Conservation (phyloP, 148 eudicot species). For the Cornus florida region DNA sequence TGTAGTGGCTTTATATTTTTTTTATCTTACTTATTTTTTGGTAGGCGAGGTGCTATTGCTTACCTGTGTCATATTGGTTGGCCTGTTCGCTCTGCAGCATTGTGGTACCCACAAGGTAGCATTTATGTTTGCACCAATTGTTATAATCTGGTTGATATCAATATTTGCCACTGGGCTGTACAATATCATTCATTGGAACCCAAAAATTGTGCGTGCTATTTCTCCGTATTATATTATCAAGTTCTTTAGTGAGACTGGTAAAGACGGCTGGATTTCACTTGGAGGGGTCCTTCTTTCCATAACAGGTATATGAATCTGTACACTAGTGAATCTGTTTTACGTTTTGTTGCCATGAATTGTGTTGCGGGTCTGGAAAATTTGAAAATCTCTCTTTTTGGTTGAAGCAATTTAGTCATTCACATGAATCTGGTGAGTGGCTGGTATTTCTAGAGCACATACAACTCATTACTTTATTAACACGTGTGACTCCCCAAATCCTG, state of each 20-base stretch:
- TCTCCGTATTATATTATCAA: conserved; percentile 84
- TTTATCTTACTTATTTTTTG: conserved; percentile 14
- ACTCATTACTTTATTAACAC: not conserved
- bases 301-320: conserved; percentile 54
- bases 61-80: conserved; percentile 79
- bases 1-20: conserved; percentile 2
- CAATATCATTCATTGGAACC: conserved; percentile 79
- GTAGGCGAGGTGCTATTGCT: conserved; percentile 61
- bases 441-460: not conserved
- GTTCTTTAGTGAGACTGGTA: conserved; percentile 75
- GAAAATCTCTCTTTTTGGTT: not conserved
- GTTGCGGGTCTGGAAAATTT: not conserved
- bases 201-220: conserved; percentile 67
- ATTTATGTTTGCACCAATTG: conserved; percentile 84
- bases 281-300: conserved; percentile 90
- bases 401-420: not conserved
- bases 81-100: conserved; percentile 93
- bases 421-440: not conserved
- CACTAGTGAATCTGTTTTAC: conserved; percentile 6
- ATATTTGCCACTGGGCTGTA: conserved; percentile 77
- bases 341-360: conserved; percentile 4
- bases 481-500: not conserved
- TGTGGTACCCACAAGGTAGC: conserved; percentile 92
- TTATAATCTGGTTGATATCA: conserved; percentile 77
- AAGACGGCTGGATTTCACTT: conserved; percentile 90